Percentiles rank a stretch among this genome's conserved stretches.
Evolutionary conservation across 345 rosid genomes (phyloP).

Genomic region (Ricinus communis): DNA sequence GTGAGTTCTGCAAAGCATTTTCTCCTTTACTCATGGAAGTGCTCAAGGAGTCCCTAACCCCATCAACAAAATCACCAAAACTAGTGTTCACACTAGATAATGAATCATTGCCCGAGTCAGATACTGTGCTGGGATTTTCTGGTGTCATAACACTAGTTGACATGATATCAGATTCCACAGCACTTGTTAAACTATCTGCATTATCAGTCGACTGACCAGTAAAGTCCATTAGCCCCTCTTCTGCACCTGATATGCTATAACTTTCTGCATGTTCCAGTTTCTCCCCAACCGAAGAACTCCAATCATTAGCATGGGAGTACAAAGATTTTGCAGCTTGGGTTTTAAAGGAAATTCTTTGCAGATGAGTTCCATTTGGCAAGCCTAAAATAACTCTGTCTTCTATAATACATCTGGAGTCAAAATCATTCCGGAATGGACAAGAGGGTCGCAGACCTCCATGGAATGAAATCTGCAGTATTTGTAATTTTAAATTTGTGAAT

Average conservation of each 20-base stretch:
- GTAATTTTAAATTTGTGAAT: conserved; percentile 5
- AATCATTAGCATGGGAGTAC: conserved; percentile 36
- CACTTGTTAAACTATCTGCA: conserved; percentile 28
- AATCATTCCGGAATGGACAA: conserved; percentile 43
- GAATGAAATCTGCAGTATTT: conserved; percentile 48
- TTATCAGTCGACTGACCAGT: conserved; percentile 39
- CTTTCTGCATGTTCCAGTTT: conserved; percentile 48
- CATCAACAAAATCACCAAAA: conserved; percentile 51
- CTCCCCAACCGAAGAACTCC: conserved; percentile 38
- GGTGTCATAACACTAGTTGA: conserved; percentile 35
- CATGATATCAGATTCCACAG: conserved; percentile 43
- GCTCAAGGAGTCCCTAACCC: conserved; percentile 44
- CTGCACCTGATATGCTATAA: conserved; percentile 36
- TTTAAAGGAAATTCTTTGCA: conserved; percentile 32
- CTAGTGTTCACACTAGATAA: conserved; percentile 41
- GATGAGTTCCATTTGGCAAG: conserved; percentile 38
- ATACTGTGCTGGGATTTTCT: conserved; percentile 35
- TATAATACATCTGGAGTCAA: conserved; percentile 37
- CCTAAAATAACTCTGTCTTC: conserved; percentile 46
- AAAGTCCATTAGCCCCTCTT: conserved; percentile 36
- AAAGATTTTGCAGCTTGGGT: conserved; percentile 54
- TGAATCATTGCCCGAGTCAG: conserved; percentile 42
- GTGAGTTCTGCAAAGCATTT: conserved; percentile 47
- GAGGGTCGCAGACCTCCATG: conserved; percentile 47
- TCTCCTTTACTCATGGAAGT: conserved; percentile 59